Conservation (phyloP, 2,329 filamentous ascomycete genomes). For the Akanthomyces dipterigenus region DNA sequence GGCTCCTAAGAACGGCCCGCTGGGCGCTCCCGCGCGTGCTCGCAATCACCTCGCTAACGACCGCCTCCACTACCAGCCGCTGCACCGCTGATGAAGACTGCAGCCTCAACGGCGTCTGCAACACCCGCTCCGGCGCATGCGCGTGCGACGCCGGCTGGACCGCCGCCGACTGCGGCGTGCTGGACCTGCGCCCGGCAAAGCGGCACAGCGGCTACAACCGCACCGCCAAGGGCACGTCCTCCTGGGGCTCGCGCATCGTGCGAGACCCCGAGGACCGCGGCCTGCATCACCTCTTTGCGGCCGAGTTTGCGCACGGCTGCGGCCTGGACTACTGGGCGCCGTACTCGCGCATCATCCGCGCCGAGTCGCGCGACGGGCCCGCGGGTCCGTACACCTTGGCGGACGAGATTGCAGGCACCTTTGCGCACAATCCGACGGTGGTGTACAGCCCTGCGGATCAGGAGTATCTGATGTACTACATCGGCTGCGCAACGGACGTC, state of each 20-base stretch:
- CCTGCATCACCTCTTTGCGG: slow-evolving; percentile 38
- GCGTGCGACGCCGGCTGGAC: slow-evolving; percentile 37
- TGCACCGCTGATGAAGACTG: slow-evolving; percentile 23
- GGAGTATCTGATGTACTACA: slow-evolving; percentile 38
- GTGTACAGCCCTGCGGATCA: slow-evolving; percentile 37
- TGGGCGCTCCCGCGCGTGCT: neutral
- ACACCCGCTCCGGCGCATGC: slow-evolving; percentile 13
- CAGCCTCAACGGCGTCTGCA: slow-evolving; percentile 25
- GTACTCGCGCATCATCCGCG: slow-evolving; percentile 37
- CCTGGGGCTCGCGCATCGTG: slow-evolving; percentile 41
- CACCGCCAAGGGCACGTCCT: slow-evolving; percentile 35
- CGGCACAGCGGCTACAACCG: slow-evolving; percentile 39
- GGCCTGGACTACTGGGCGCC: slow-evolving; percentile 41
- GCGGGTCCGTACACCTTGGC: slow-evolving; percentile 37
- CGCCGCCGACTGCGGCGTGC: slow-evolving; percentile 34
- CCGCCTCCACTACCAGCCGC: neutral
- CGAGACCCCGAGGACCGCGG: slow-evolving; percentile 31
- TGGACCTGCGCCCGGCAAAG: slow-evolving; percentile 36
- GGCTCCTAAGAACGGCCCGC: neutral
- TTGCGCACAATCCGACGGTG: slow-evolving; percentile 40
- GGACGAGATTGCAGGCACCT: slow-evolving; percentile 33
- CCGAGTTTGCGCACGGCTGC: slow-evolving; percentile 39
- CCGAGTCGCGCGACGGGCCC: slow-evolving; percentile 37
- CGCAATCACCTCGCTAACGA: neutral
- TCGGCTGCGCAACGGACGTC: slow-evolving; percentile 25